Conservation (phyloP, 306 rosid species). For the Alnus glutinosa region DNA sequence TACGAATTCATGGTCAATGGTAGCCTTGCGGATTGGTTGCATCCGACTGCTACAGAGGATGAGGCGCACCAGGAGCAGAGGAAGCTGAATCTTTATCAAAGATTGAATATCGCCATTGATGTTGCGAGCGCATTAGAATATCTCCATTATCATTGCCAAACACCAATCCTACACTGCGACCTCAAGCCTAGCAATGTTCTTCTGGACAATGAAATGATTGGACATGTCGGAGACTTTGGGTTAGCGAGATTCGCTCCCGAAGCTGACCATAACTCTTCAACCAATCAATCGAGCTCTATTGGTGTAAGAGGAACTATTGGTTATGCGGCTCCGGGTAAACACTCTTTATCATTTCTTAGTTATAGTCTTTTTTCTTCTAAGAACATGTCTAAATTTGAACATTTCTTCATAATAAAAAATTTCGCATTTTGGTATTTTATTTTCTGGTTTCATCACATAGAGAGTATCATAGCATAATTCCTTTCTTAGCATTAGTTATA, state of each 20-base stretch:
- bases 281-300: background rate
- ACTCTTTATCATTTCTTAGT: background rate
- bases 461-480: too few species aligned
- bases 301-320: background rate
- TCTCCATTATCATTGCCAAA: background rate
- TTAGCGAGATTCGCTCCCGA: background rate
- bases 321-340: background rate
- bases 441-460: too few species aligned
- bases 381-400: too few species aligned
- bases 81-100: background rate
- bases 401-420: too few species aligned
- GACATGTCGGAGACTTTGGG: background rate
- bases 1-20: background rate
- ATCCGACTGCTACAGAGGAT: background rate
- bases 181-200: background rate
- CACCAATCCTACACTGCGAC: background rate
- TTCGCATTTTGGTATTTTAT: too few species aligned
- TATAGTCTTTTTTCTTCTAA: background rate
- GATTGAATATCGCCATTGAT: background rate
- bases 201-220: background rate
- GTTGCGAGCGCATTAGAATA: background rate
- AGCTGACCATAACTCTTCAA: background rate
- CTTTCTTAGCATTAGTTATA: too few species aligned
- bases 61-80: background rate
- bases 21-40: background rate